Evolutionary conservation across 2,329 filamentous ascomycete species (phyloP).

Genomic region (Periglandula ipomoeae): DNA sequence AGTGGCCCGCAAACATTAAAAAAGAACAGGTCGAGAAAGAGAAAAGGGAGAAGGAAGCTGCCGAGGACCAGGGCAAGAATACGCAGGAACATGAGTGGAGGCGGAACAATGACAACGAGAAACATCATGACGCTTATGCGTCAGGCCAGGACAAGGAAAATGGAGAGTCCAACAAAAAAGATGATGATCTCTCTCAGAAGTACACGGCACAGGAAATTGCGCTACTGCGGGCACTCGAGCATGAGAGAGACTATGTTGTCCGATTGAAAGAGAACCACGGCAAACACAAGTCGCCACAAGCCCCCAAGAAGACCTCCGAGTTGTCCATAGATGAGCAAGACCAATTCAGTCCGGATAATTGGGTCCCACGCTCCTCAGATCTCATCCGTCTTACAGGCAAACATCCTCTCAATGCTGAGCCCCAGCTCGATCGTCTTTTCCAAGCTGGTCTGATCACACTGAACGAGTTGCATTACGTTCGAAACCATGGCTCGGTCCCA

Average conservation of each 20-base stretch:
- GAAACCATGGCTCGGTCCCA: conserved; percentile 43
- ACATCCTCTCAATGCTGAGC: conserved; percentile 44
- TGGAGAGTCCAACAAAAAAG: conserved; percentile 3
- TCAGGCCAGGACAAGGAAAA: conserved; percentile 1
- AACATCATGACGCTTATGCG: conserved; percentile 14
- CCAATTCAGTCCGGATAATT: conserved; percentile 43
- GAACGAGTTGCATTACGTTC: conserved; percentile 40
- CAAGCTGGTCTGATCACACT: conserved; percentile 40
- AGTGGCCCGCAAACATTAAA: conserved; percentile 37
- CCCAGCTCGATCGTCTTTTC: conserved; percentile 30
- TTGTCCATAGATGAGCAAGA: conserved; percentile 23
- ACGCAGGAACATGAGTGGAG: conserved; percentile 14
- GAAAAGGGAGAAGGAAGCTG: neutral
- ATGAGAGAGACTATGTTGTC: conserved; percentile 33
- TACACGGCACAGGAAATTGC: conserved; percentile 33
- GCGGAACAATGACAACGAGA: conserved; percentile 12
- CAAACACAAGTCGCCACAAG: conserved; percentile 14
- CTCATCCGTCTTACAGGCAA: conserved; percentile 43
- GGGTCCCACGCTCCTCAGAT: conserved; percentile 36
- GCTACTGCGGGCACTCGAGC: conserved; percentile 28
- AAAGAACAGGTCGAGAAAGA: conserved; percentile 12
- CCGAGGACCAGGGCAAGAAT: conserved; percentile 9
- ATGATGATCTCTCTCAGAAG: conserved; percentile 10
- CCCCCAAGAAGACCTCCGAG: conserved; percentile 10
- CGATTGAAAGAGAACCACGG: conserved; percentile 30